Conservation (phyloP, 73 alveolate species). For the Paramecium primaurelia region DNA sequence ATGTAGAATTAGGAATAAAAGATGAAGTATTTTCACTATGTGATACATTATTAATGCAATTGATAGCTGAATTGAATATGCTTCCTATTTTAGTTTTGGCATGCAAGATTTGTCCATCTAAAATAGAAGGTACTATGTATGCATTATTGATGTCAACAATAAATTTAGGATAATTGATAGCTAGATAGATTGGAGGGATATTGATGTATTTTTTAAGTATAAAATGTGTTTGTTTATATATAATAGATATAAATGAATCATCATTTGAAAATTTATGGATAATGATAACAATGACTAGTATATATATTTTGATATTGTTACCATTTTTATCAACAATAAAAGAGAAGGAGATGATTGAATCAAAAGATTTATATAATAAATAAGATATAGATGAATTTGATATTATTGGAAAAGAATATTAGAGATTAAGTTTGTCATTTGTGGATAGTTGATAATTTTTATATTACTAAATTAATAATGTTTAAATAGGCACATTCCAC, state of each 20-base stretch:
- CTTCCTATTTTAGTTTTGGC: conserved; percentile 85
- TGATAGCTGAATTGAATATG: conserved; percentile 70
- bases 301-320: background rate
- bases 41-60: conserved; percentile 54
- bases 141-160: conserved; percentile 81
- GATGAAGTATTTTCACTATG: conserved; percentile 60
- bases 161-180: conserved; percentile 74
- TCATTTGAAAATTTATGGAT: conserved; percentile 76
- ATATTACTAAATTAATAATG: background rate
- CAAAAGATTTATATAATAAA: background rate
- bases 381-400: background rate
- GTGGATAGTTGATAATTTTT: conserved; percentile 29
- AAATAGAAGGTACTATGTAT: conserved; percentile 86
- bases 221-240: background rate
- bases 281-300: conserved; percentile 64
- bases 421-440: conserved; percentile 33
- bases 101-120: conserved; percentile 79
- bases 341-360: conserved; percentile 33
- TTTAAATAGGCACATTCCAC: background rate
- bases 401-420: background rate
- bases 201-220: conserved; percentile 66
- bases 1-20: conserved; percentile 55
- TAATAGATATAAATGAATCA: conserved; percentile 65
- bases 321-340: conserved; percentile 14
- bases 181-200: conserved; percentile 76